Evolutionary conservation across 768 basidiomycete genomes (phyloP).

Genomic region (Tylopilus sp.): DNA sequence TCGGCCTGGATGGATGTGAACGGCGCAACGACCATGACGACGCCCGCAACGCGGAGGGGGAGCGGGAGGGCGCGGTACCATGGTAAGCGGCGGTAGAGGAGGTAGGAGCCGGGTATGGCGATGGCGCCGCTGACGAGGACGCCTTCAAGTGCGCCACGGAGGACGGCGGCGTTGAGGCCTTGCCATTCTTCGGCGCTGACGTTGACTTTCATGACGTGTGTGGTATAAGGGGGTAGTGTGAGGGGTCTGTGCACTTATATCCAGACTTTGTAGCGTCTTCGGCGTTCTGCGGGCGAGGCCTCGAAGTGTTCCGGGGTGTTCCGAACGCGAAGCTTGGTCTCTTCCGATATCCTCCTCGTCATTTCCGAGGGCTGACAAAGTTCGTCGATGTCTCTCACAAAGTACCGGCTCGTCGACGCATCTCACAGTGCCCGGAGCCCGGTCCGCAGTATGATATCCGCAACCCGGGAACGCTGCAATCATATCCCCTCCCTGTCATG

Average conservation of each 20-base stretch:
- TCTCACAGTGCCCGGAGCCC: too few relatives aligned
- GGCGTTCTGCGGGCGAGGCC: too few relatives aligned
- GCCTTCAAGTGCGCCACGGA: constrained; percentile 65
- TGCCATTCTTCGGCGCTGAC: constrained; percentile 45
- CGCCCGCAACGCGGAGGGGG: constrained; percentile 65
- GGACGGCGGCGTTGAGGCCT: constrained; percentile 51
- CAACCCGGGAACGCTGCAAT: too few relatives aligned
- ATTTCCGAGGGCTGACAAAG: too few relatives aligned
- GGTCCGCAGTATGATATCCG: too few relatives aligned
- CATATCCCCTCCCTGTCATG: too few relatives aligned
- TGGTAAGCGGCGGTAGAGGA: constrained; percentile 49
- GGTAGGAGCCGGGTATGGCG: constrained; percentile 47
- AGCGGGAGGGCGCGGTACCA: constrained; percentile 64
- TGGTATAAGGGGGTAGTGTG: neutral
- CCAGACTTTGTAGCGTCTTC: too few relatives aligned
- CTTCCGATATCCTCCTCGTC: too few relatives aligned
- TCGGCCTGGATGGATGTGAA: constrained; percentile 59
- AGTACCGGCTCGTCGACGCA: too few relatives aligned
- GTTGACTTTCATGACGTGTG: constrained; percentile 27
- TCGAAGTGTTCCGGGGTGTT: neutral
- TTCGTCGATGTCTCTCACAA: too few relatives aligned
- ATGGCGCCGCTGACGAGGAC: constrained; percentile 40
- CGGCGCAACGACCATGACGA: constrained; percentile 66
- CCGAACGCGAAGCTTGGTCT: neutral
- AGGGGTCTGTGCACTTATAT: too few relatives aligned